phyloP scores from a whole-genome alignment of 2,329 filamentous ascomycete species.

The Orbilia blumenaviensis region DNA sequence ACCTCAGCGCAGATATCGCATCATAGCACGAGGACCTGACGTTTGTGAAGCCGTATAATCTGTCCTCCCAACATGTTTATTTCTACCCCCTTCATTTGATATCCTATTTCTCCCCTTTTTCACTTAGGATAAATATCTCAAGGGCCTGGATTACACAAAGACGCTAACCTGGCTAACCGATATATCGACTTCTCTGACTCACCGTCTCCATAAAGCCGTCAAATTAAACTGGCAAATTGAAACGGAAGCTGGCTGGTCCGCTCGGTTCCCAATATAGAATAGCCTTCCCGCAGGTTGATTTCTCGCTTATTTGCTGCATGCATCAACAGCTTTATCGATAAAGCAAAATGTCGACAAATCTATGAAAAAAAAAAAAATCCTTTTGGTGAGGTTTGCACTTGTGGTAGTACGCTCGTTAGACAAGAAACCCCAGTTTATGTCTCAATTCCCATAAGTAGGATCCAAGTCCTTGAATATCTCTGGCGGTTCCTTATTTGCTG shows the following conservation, averaged over 20 bases:
- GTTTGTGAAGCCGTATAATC: background rate
- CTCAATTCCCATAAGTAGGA: constrained; percentile 41
- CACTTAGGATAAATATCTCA: constrained; percentile 14
- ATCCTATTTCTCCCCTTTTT: background rate
- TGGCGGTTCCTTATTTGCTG: constrained; percentile 2
- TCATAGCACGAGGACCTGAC: constrained; percentile 47
- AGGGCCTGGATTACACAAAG: background rate
- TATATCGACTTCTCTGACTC: constrained; percentile 27
- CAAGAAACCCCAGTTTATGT: constrained; percentile 26
- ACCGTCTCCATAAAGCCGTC: constrained; percentile 34
- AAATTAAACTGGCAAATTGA: constrained; percentile 26
- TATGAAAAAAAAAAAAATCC: constrained; percentile 15
- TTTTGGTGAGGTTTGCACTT: constrained; percentile 43
- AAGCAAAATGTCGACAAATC: constrained; percentile 16
- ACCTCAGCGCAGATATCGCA: constrained; percentile 31
- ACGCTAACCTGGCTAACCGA: background rate
- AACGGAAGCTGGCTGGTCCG: constrained; percentile 31
- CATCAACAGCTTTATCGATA: constrained; percentile 52
- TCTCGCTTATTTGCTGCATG: constrained; percentile 53
- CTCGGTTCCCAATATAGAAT: constrained; percentile 53
- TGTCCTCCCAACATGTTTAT: background rate
- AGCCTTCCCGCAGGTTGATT: constrained; percentile 52
- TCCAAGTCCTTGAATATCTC: constrained; percentile 15
- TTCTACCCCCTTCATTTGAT: background rate
- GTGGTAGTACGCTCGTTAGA: constrained; percentile 14